phyloP scores from a whole-genome alignment of 176 grass and related monocot species.

The Rhynchospora tenuis region DNA sequence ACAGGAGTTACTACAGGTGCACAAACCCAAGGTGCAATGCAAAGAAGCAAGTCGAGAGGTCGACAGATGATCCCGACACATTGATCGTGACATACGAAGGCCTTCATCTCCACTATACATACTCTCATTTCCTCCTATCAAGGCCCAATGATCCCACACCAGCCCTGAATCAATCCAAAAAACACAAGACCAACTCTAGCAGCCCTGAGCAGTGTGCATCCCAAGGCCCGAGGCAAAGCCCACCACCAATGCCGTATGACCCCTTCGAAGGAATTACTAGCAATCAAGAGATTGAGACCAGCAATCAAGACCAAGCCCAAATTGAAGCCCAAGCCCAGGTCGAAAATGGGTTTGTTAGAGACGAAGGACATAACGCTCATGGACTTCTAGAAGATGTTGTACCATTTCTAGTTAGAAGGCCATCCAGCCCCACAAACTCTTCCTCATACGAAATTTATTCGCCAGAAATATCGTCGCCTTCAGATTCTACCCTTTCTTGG shows the following conservation, averaged over 20 bases:
- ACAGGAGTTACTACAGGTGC: slow-evolving; percentile 97
- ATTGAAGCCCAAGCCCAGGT: neutral
- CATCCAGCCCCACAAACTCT: slow-evolving; percentile 7
- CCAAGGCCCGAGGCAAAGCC: neutral
- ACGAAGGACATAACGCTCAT: slow-evolving; percentile 5
- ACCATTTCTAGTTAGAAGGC: slow-evolving; percentile 52
- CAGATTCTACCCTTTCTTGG: slow-evolving; percentile 44
- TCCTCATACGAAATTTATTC: slow-evolving; percentile 30
- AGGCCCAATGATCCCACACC: neutral
- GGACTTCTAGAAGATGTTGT: slow-evolving; percentile 82
- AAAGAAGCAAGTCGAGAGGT: slow-evolving; percentile 87
- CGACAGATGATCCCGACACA: slow-evolving; percentile 58
- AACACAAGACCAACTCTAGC: slow-evolving; percentile 32
- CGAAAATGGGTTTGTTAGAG: slow-evolving; percentile 8
- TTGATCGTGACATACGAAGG: slow-evolving; percentile 81
- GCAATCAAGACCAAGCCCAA: neutral
- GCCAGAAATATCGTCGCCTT: slow-evolving; percentile 17
- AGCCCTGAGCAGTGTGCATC: neutral
- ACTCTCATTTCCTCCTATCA: slow-evolving; percentile 47
- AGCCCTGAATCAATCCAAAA: slow-evolving; percentile 30
- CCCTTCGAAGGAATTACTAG: slow-evolving; percentile 2
- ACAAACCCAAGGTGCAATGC: slow-evolving; percentile 95
- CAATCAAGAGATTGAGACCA: neutral
- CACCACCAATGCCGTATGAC: neutral
- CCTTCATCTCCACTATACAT: slow-evolving; percentile 89